A percentile compares a stretch with the other conserved stretches of the same genome.
phyloP scores from a whole-genome alignment of 1,139 yeast species.

The Magnusiomyces fungicola region DNA sequence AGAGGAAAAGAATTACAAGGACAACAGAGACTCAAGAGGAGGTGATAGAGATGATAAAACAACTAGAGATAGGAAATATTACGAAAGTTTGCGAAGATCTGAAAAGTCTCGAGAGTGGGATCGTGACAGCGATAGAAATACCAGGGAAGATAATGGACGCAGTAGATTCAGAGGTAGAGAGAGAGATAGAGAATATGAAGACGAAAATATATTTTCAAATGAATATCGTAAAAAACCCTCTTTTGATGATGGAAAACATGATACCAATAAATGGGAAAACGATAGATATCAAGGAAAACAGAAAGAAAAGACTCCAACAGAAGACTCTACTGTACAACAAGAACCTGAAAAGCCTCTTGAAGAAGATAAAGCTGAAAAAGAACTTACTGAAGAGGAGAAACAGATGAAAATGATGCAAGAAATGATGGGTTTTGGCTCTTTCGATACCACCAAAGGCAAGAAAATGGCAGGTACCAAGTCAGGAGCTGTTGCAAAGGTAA shows the following conservation, averaged over 20 bases:
- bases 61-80: not conserved
- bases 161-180: not conserved
- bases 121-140: slow-evolving; percentile 7
- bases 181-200: not conserved
- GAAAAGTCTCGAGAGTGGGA: slow-evolving; percentile 3
- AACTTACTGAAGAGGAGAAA: slow-evolving; percentile 18
- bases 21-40: not conserved
- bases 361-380: slow-evolving; percentile 23
- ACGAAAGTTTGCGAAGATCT: too few relatives aligned
- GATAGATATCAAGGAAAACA: not conserved
- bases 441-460: slow-evolving; percentile 54
- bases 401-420: slow-evolving; percentile 29
- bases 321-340: not conserved
- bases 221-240: not conserved
- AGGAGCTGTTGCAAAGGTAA: slow-evolving; percentile 41
- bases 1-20: not conserved
- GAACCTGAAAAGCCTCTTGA: slow-evolving; percentile 18
- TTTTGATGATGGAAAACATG: not conserved
- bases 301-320: not conserved
- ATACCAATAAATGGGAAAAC: not conserved
- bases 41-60: not conserved
- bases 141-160: not conserved
- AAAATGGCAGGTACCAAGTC: slow-evolving; percentile 41
- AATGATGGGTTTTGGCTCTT: slow-evolving; percentile 62
- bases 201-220: not conserved